These are phyloP conservation scores for Stemphylium lycopersici DNA, from an alignment of 2,329 filamentous ascomycete species.

Conservation along the genomic window DNA sequence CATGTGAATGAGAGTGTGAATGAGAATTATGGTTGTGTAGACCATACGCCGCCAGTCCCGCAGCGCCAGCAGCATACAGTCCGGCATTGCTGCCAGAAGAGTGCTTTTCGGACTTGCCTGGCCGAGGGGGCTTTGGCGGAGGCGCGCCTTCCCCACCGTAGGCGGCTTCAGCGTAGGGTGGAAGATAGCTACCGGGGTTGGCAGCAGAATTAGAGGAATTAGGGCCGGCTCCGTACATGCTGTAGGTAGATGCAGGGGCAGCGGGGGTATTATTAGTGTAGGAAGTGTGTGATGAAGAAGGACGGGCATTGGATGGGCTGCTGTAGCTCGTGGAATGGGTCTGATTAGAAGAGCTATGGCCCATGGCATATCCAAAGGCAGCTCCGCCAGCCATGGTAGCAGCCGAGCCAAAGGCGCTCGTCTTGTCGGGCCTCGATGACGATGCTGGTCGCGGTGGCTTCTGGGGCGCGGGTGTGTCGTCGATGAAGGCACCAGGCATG, in stretches of 20 bases:
- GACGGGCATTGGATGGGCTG: conserved; percentile 29
- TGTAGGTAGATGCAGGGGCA: conserved; percentile 15
- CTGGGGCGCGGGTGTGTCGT: conserved; percentile 37
- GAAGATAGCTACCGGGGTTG: conserved; percentile 41
- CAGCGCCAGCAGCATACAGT: conserved; percentile 54
- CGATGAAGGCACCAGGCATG: conserved; percentile 47
- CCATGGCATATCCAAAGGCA: conserved; percentile 51
- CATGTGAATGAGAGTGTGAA: conserved; percentile 40
- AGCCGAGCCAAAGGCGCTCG: conserved; percentile 43
- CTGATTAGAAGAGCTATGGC: conserved; percentile 40
- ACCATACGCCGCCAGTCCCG: conserved; percentile 56
- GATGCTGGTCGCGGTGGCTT: conserved; percentile 40
- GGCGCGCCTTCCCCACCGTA: conserved; percentile 26
- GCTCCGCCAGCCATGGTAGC: conserved; percentile 49
- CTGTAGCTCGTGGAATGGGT: conserved; percentile 34
- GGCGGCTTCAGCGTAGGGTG: conserved; percentile 35
- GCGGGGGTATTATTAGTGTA: conserved; percentile 29
- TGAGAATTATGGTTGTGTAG: conserved; percentile 49
- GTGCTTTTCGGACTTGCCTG: conserved; percentile 52
- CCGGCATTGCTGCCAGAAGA: conserved; percentile 52
- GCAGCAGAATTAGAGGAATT: conserved; percentile 36
- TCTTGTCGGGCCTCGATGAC: conserved; percentile 35
- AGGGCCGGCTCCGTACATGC: conserved; percentile 39
- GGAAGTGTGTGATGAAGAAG: conserved; percentile 33
- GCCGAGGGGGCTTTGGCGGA: conserved; percentile 44